A percentile compares a stretch with the other conserved stretches of the same genome.
Evolutionary conservation across 2,329 filamentous ascomycete genomes (phyloP).

Genomic region (Claviceps maximensis): DNA sequence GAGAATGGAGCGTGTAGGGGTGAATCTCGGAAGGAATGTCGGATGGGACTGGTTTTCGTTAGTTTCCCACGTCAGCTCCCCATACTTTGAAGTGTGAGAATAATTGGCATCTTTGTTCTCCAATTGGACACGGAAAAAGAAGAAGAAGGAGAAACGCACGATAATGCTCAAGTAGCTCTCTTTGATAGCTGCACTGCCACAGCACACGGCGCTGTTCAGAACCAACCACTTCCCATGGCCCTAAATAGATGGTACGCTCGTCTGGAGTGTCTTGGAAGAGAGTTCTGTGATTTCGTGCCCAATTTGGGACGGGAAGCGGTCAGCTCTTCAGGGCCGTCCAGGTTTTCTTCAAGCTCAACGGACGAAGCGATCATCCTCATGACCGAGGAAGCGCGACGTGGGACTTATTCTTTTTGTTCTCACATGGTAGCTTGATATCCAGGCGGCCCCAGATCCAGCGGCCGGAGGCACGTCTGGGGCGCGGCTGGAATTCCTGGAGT

Average conservation of each 20-base stretch:
- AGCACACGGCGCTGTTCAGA: slow-evolving; percentile 34
- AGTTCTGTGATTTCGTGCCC: slow-evolving; percentile 20
- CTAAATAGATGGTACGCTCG: slow-evolving; percentile 37
- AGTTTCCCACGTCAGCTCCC: background rate
- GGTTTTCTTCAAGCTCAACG: background rate
- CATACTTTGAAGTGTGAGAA: background rate
- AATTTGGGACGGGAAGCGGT: slow-evolving; percentile 9
- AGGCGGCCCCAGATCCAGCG: slow-evolving; percentile 38
- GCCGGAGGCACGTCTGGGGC: slow-evolving; percentile 26
- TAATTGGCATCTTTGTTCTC: background rate
- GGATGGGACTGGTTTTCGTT: slow-evolving; percentile 26
- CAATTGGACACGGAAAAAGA: background rate
- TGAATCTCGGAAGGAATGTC: slow-evolving; percentile 30
- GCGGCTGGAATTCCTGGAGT: slow-evolving; percentile 22
- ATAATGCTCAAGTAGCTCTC: slow-evolving; percentile 38
- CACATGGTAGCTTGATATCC: slow-evolving; percentile 43
- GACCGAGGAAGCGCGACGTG: background rate
- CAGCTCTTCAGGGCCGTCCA: background rate
- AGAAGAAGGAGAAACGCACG: slow-evolving; percentile 17
- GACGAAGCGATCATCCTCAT: background rate
- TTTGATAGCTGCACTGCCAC: slow-evolving; percentile 40
- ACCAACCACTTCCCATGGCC: slow-evolving; percentile 38
- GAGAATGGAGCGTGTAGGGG: slow-evolving; percentile 35
- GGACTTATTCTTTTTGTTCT: slow-evolving; percentile 6
- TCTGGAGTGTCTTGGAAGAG: slow-evolving; percentile 36